phyloP scores from a whole-genome alignment of 352 stramenopile species.

The Phytopythium ostracodes region DNA sequence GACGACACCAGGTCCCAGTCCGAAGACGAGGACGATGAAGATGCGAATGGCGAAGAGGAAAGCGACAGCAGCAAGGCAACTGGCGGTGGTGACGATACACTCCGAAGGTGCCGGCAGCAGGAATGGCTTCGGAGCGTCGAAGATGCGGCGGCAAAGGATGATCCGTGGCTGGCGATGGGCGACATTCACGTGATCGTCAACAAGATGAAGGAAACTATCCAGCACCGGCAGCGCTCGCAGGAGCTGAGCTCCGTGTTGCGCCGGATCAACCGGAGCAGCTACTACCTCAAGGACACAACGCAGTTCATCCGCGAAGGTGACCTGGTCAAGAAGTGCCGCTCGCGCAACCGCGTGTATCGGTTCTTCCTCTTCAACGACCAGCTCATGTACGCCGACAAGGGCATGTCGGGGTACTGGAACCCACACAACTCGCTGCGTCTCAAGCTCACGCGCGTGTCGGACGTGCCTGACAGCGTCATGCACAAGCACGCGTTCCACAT shows the following conservation, averaged over 20 bases:
- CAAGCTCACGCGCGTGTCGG: constrained; percentile 77
- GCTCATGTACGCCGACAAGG: constrained; percentile 76
- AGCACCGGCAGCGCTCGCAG: constrained; percentile 75
- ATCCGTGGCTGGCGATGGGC: constrained; percentile 80
- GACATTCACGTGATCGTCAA: constrained; percentile 89
- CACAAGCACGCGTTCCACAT: constrained; percentile 84
- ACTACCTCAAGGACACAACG: constrained; percentile 92
- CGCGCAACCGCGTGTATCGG: constrained; percentile 77
- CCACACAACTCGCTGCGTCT: constrained; percentile 82
- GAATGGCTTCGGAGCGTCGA: constrained; percentile 68
- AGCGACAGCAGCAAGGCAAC: constrained; percentile 8
- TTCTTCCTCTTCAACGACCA: constrained; percentile 91
- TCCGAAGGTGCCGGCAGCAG: neutral
- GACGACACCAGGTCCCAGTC: constrained; percentile 20
- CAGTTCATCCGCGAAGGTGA: constrained; percentile 94
- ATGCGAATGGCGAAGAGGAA: constrained; percentile 10
- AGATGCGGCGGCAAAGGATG: constrained; percentile 50
- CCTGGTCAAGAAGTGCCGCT: constrained; percentile 93
- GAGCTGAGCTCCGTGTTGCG: constrained; percentile 84
- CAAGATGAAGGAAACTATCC: constrained; percentile 87
- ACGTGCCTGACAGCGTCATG: constrained; percentile 66
- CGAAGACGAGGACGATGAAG: constrained; percentile 12
- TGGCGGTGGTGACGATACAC: neutral
- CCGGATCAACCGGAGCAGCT: constrained; percentile 89
- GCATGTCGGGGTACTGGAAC: constrained; percentile 78